phyloP scores from a whole-genome alignment of 1,284 basidiomycete species.

The Rhodotorula sp. region DNA sequence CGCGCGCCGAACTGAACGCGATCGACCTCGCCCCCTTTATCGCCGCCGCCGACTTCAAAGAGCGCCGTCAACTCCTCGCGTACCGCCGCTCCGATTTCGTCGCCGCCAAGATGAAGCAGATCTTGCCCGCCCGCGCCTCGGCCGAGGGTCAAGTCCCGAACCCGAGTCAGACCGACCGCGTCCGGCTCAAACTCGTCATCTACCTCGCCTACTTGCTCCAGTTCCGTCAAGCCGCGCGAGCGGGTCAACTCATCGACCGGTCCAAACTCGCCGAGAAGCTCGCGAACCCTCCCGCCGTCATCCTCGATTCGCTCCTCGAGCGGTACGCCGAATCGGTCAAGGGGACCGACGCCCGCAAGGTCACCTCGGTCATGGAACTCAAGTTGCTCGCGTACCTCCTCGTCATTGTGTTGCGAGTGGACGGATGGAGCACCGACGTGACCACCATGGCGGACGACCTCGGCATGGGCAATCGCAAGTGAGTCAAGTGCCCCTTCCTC shows the following conservation, averaged over 20 bases:
- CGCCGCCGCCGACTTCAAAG: constrained; percentile 55
- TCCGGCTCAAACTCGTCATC: constrained; percentile 47
- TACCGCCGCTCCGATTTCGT: constrained; percentile 67
- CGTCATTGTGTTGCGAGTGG: constrained; percentile 71
- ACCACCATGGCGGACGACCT: constrained; percentile 69
- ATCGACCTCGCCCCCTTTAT: constrained; percentile 56
- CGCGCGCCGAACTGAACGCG: constrained; percentile 61
- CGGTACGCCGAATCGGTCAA: constrained; percentile 69
- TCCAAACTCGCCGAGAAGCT: constrained; percentile 57
- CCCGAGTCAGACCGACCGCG: constrained; percentile 19
- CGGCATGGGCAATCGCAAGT: constrained; percentile 64
- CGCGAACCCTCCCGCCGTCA: constrained; percentile 55
- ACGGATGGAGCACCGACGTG: constrained; percentile 71
- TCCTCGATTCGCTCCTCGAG: constrained; percentile 71
- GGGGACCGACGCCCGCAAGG: constrained; percentile 56
- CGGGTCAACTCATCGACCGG: constrained; percentile 41
- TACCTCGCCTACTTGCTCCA: constrained; percentile 75
- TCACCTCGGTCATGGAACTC: constrained; percentile 69
- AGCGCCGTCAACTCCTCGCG: constrained; percentile 62
- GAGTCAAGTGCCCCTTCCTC: not conserved
- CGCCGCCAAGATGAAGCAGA: constrained; percentile 58
- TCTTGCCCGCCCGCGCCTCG: constrained; percentile 20
- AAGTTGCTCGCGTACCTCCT: constrained; percentile 74
- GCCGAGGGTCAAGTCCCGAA: constrained; percentile 44
- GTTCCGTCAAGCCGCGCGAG: constrained; percentile 58